Evolutionary conservation across 1,284 basidiomycete species (phyloP).

Genomic region (Cryptococcus floricola): DNA sequence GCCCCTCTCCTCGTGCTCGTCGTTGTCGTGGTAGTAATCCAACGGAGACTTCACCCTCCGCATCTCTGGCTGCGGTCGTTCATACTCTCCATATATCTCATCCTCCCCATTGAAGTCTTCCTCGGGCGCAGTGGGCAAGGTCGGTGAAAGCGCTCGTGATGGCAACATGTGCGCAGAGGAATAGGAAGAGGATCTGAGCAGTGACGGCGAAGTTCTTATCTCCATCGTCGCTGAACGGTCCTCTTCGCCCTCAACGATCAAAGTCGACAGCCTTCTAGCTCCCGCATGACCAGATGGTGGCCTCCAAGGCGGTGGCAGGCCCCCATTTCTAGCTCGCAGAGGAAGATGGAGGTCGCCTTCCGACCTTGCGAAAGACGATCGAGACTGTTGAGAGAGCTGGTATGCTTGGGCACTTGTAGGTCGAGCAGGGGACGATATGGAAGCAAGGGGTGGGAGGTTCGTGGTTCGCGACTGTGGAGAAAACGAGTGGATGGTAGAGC

Average conservation of each 20-base stretch:
- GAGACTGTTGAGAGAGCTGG: not conserved
- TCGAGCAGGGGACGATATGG: not conserved
- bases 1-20: not conserved
- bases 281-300: constrained; percentile 2
- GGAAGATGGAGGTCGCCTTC: constrained; percentile 5
- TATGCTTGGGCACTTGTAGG: not conserved
- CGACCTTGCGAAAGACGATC: constrained; percentile 3
- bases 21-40: not conserved
- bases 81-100: constrained; percentile 6
- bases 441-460: not conserved
- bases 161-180: not conserved
- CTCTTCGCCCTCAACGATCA: constrained; percentile 6
- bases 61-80: not conserved
- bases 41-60: not conserved
- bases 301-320: constrained; percentile 13
- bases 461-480: constrained; percentile 2
- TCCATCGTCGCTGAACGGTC: not conserved
- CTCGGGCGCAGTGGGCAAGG: not conserved
- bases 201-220: no score
- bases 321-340: not conserved
- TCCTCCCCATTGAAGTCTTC: not conserved
- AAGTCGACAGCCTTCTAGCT: not conserved
- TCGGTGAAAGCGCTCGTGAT: not conserved
- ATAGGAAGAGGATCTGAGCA: not conserved
- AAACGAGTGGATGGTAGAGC: not conserved